A percentile compares a stretch with the other conserved stretches of the same genome.
phyloP scores from a whole-genome alignment of 202 grass and related monocot genomes.

The Schoenoplectus tabernaemontani region DNA sequence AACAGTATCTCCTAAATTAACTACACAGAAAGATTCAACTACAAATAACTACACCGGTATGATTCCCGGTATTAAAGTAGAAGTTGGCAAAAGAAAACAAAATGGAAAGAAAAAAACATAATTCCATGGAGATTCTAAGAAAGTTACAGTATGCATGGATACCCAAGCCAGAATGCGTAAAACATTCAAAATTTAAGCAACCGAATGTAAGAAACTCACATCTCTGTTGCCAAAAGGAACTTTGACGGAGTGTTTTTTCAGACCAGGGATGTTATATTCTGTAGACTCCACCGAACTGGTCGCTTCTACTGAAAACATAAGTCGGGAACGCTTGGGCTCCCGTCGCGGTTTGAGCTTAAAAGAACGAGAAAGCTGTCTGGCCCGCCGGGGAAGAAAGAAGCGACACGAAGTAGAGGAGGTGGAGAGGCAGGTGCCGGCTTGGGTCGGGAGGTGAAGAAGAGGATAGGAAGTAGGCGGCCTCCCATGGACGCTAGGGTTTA shows the following conservation, averaged over 20 bases:
- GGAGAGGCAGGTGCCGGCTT: conserved; percentile 18
- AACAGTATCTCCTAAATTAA: too few relatives aligned
- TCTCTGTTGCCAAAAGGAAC: conserved; percentile 78
- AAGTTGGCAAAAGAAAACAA: neutral
- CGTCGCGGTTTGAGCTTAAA: neutral
- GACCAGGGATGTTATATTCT: conserved; percentile 23
- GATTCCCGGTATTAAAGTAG: too few relatives aligned
- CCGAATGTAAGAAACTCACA: conserved; percentile 30
- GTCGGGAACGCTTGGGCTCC: conserved; percentile 5
- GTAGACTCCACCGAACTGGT: conserved; percentile 10
- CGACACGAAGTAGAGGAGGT: conserved; percentile 20
- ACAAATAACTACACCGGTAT: too few relatives aligned
- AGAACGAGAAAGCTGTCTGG: neutral
- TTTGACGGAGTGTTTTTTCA: conserved; percentile 53
- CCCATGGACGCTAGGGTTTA: conserved; percentile 36
- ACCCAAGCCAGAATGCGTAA: neutral
- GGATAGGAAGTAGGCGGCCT: conserved; percentile 22
- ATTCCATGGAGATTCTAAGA: neutral
- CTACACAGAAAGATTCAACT: too few relatives aligned
- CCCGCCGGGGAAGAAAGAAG: conserved; percentile 21
- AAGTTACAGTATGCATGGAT: neutral
- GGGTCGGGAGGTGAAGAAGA: conserved; percentile 16
- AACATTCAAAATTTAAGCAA: neutral
- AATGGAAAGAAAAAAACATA: neutral
- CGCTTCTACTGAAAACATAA: conserved; percentile 18